phyloP scores from a whole-genome alignment of 495 filamentous ascomycete genomes.

The Podospora tetraspora region DNA sequence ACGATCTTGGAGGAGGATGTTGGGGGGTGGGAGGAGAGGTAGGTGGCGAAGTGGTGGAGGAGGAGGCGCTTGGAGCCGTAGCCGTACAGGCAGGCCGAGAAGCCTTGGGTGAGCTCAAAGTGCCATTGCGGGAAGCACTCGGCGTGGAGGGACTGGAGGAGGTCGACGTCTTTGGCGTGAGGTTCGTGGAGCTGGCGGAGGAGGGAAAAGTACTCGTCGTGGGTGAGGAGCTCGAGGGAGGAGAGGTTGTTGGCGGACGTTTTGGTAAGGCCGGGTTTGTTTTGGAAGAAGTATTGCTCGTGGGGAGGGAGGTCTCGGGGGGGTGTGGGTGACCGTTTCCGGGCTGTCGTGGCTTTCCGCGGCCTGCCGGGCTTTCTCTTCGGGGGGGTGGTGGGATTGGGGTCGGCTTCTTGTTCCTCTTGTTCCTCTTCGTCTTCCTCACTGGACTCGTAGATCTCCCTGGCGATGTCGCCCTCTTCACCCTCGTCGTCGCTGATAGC shows the following conservation, averaged over 20 bases:
- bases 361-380: slow-evolving; percentile 44
- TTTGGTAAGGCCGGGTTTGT: slow-evolving; percentile 69
- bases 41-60: slow-evolving; percentile 68
- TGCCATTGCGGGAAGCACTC: slow-evolving; percentile 85
- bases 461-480: slow-evolving; percentile 65
- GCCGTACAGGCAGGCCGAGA: slow-evolving; percentile 88
- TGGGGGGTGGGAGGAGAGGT: slow-evolving; percentile 51
- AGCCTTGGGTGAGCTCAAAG: slow-evolving; percentile 84
- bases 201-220: slow-evolving; percentile 83
- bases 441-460: slow-evolving; percentile 60
- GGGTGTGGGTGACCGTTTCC: slow-evolving; percentile 72
- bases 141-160: slow-evolving; percentile 68
- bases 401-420: slow-evolving; percentile 34
- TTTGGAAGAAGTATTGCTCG: slow-evolving; percentile 91
- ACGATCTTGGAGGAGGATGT: slow-evolving; percentile 54
- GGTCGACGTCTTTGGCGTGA: slow-evolving; percentile 63
- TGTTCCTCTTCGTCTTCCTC: slow-evolving; percentile 46
- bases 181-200: slow-evolving; percentile 62
- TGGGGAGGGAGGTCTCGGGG: slow-evolving; percentile 74
- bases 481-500: slow-evolving; percentile 72
- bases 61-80: slow-evolving; percentile 83
- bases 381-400: slow-evolving; percentile 46
- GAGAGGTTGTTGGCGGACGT: slow-evolving; percentile 84
- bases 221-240: slow-evolving; percentile 68
- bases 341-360: slow-evolving; percentile 23